phyloP scores from a whole-genome alignment of 306 rosid species.

The Biancaea sappan region DNA sequence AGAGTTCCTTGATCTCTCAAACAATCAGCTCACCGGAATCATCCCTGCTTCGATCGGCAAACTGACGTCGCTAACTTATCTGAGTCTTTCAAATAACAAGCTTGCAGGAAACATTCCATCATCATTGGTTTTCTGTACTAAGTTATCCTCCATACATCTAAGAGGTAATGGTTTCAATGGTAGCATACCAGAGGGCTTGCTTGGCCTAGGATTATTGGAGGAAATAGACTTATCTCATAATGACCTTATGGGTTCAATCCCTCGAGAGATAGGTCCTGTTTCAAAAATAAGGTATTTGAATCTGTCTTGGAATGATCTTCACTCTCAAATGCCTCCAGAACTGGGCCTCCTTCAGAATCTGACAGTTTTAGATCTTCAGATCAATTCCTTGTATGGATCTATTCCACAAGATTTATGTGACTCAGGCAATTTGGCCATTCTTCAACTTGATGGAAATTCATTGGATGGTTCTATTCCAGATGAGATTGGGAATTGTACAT shows the following conservation, averaged over 20 bases:
- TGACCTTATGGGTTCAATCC: constrained; percentile 62
- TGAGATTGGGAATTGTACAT: constrained; percentile 84
- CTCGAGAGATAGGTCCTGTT: constrained; percentile 68
- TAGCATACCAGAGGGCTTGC: constrained; percentile 72
- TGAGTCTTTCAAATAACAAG: constrained; percentile 63
- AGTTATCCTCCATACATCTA: constrained; percentile 52
- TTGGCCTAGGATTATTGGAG: constrained; percentile 69
- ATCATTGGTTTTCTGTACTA: constrained; percentile 53
- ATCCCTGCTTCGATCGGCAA: constrained; percentile 60
- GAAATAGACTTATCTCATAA: constrained; percentile 72
- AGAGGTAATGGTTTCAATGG: constrained; percentile 67
- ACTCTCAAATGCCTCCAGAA: constrained; percentile 67
- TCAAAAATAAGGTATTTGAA: constrained; percentile 67
- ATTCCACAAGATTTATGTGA: constrained; percentile 74
- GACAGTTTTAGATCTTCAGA: constrained; percentile 68
- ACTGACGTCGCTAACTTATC: constrained; percentile 48
- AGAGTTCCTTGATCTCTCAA: constrained; percentile 64
- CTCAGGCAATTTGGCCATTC: constrained; percentile 73
- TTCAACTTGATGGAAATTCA: constrained; percentile 85
- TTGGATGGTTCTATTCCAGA: constrained; percentile 68
- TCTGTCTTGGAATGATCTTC: constrained; percentile 85
- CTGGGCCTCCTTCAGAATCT: constrained; percentile 68
- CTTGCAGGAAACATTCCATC: constrained; percentile 67
- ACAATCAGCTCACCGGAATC: constrained; percentile 60
- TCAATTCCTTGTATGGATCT: constrained; percentile 59